Evolutionary conservation across 2,329 filamentous ascomycete species (phyloP).

Genomic region (Thielaviopsis cerberus): DNA sequence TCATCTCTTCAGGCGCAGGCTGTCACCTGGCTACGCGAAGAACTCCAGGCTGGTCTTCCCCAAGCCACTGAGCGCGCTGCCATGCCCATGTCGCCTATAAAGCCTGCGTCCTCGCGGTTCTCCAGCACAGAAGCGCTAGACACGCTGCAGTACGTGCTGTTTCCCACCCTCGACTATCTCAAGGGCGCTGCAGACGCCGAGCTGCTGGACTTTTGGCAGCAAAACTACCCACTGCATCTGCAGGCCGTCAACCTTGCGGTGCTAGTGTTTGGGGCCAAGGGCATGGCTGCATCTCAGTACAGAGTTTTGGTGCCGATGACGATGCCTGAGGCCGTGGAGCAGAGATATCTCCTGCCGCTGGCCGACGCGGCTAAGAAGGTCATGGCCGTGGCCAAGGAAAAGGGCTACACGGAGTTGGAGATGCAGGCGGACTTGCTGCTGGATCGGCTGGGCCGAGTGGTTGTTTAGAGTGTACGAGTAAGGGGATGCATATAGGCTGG

Average conservation of each 20-base stretch:
- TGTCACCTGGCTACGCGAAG: constrained; percentile 44
- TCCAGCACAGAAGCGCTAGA: constrained; percentile 36
- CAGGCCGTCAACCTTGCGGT: constrained; percentile 43
- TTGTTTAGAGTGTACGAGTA: constrained; percentile 11
- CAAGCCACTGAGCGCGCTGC: constrained; percentile 17
- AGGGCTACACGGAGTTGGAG: constrained; percentile 17
- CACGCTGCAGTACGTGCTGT: constrained; percentile 41
- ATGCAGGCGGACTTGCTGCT: constrained; percentile 25
- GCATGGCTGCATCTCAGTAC: constrained; percentile 19
- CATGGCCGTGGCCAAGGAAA: constrained; percentile 18
- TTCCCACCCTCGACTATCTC: constrained; percentile 35
- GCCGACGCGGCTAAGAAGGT: constrained; percentile 24
- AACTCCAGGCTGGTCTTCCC: constrained; percentile 26
- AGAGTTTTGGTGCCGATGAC: constrained; percentile 30
- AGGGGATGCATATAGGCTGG: no score
- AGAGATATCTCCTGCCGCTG: constrained; percentile 39
- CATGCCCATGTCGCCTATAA: constrained; percentile 13
- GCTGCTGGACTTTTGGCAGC: constrained; percentile 32
- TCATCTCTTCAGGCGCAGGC: constrained; percentile 43
- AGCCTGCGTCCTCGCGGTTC: constrained; percentile 23
- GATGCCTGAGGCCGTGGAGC: constrained; percentile 38
- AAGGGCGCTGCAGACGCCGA: constrained; percentile 23
- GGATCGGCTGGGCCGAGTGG: constrained; percentile 24
- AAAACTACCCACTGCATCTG: constrained; percentile 35
- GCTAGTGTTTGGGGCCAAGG: constrained; percentile 19